phyloP scores from a whole-genome alignment of 148 eudicot species.

The Arctostaphylos glauca region DNA sequence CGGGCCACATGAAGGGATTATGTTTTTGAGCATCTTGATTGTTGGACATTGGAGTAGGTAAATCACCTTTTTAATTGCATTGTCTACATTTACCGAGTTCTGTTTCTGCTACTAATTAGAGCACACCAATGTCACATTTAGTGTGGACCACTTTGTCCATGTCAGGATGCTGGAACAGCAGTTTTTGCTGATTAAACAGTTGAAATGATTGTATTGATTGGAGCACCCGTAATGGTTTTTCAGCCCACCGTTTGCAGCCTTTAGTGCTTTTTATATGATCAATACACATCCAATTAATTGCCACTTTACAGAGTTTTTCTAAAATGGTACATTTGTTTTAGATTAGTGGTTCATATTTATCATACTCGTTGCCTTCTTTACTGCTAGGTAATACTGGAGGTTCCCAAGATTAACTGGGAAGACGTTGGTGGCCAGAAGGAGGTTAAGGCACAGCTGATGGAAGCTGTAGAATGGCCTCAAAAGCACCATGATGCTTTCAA shows the following conservation, averaged over 20 bases:
- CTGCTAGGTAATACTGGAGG: slow-evolving; percentile 76
- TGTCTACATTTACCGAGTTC: not conserved
- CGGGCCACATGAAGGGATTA: not conserved
- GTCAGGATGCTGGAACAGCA: not conserved
- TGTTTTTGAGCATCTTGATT: not conserved
- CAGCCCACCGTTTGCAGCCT: not conserved
- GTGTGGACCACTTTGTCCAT: not conserved
- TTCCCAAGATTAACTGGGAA: slow-evolving; percentile 90
- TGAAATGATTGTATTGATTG: not conserved
- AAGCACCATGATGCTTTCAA: slow-evolving; percentile 78
- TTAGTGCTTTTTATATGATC: not conserved
- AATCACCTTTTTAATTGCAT: not conserved
- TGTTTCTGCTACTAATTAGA: not conserved
- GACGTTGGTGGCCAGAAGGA: slow-evolving; percentile 96
- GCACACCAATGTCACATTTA: not conserved
- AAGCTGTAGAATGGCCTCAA: slow-evolving; percentile 97
- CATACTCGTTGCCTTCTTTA: not conserved
- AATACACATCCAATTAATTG: not conserved
- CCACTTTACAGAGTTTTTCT: not conserved
- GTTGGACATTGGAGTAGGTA: not conserved
- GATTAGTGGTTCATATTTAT: not conserved
- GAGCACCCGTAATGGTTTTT: not conserved
- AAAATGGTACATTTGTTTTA: not conserved
- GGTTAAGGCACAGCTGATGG: slow-evolving; percentile 83
- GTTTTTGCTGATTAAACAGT: not conserved